phyloP scores from a whole-genome alignment of 176 grass and related monocot species.

The Poa annua region DNA sequence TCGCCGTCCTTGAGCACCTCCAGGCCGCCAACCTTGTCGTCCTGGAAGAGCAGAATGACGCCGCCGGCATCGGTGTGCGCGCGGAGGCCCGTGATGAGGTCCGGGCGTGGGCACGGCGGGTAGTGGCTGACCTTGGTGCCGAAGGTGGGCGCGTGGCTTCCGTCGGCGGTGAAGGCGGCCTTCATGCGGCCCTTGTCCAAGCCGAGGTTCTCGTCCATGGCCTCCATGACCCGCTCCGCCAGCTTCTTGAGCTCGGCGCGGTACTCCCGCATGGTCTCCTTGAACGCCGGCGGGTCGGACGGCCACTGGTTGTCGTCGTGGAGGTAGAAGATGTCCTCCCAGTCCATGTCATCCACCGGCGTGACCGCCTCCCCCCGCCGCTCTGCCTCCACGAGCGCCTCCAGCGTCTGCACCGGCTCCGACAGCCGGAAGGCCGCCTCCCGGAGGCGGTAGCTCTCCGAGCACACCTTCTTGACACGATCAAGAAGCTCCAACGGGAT shows the following conservation, averaged over 20 bases:
- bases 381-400: slow-evolving; percentile 29
- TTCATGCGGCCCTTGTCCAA: slow-evolving; percentile 46
- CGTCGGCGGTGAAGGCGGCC: slow-evolving; percentile 46
- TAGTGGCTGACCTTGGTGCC: slow-evolving; percentile 86
- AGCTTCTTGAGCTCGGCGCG: slow-evolving; percentile 50
- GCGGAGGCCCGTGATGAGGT: slow-evolving; percentile 63
- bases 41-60: slow-evolving; percentile 75
- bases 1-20: slow-evolving; percentile 66
- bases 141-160: slow-evolving; percentile 43
- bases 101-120: slow-evolving; percentile 71
- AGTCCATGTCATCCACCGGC: slow-evolving; percentile 59
- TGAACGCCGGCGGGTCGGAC: slow-evolving; percentile 49
- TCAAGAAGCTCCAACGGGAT: slow-evolving; percentile 54
- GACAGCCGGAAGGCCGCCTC: slow-evolving; percentile 55
- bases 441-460: slow-evolving; percentile 51
- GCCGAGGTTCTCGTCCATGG: slow-evolving; percentile 70
- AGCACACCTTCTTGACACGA: slow-evolving; percentile 59
- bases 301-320: slow-evolving; percentile 57
- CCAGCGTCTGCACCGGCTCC: slow-evolving; percentile 39
- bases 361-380: slow-evolving; percentile 30
- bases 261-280: slow-evolving; percentile 76
- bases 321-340: slow-evolving; percentile 71
- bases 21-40: slow-evolving; percentile 58
- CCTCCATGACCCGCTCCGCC: slow-evolving; percentile 46
- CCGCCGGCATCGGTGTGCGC: slow-evolving; percentile 74